Conservation (phyloP, 1,284 basidiomycete genomes). For the Cystobasidiaceae sp. region DNA sequence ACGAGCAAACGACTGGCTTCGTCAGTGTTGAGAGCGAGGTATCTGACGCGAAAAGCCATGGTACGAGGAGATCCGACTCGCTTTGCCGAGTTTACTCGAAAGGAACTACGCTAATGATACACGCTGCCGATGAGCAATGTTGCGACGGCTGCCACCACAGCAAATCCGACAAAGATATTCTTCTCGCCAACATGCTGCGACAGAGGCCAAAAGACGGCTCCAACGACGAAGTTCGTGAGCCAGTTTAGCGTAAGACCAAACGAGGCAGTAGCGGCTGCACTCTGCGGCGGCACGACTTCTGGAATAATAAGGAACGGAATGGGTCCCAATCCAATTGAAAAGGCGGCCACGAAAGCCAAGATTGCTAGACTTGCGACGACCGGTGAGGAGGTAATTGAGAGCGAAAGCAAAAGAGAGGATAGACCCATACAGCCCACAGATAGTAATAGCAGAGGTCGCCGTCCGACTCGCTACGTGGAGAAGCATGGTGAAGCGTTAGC, state of each 20-base stretch:
- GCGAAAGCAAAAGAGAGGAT: constrained; percentile 43
- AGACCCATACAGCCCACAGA: constrained; percentile 42
- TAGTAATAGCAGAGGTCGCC: constrained; percentile 44
- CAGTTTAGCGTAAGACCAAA: constrained; percentile 38
- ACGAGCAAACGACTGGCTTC: too few species aligned
- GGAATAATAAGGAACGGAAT: constrained; percentile 49
- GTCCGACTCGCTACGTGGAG: constrained; percentile 41
- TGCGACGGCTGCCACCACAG: constrained; percentile 6
- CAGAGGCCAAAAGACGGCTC: constrained; percentile 4
- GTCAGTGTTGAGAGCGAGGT: too few species aligned
- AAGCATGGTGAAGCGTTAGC: neutral
- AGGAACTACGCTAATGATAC: neutral
- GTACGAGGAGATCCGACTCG: neutral
- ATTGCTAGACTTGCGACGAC: constrained; percentile 44
- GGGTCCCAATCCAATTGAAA: constrained; percentile 47
- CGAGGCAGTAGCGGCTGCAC: constrained; percentile 35
- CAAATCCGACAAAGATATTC: constrained; percentile 17
- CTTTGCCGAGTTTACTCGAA: neutral
- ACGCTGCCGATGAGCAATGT: constrained; percentile 1
- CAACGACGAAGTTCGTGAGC: constrained; percentile 36
- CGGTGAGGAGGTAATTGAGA: constrained; percentile 40
- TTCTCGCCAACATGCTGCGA: neutral
- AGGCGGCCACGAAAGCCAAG: constrained; percentile 47
- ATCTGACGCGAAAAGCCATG: too few species aligned
- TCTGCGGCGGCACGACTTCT: constrained; percentile 45